Percentiles rank a stretch among this genome's conserved stretches.
Conservation (phyloP, 2,329 filamentous ascomycete genomes). For the Colletotrichum limetticola region DNA sequence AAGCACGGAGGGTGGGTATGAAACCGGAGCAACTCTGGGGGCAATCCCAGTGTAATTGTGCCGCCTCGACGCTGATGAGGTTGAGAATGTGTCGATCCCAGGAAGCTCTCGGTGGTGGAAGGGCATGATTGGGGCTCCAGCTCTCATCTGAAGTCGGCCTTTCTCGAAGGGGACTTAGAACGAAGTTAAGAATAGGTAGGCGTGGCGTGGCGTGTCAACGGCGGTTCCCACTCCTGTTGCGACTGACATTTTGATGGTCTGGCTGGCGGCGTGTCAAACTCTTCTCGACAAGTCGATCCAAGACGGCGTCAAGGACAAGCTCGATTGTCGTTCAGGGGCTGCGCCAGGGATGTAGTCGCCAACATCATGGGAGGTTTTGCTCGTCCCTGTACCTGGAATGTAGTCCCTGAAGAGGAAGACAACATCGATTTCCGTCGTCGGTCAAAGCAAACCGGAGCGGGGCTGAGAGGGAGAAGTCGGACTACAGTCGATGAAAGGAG, state of each 20-base stretch:
- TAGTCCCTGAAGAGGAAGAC: not conserved
- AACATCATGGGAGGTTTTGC: not conserved
- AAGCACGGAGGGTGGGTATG: slow-evolving; percentile 21
- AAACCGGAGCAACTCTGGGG: slow-evolving; percentile 20
- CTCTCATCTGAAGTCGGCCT: slow-evolving; percentile 23
- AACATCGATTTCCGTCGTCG: not conserved
- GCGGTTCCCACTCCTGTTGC: not conserved
- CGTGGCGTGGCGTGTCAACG: slow-evolving; percentile 8
- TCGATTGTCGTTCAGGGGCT: not conserved
- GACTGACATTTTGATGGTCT: slow-evolving; percentile 7
- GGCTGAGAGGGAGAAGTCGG: not conserved
- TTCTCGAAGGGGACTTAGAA: slow-evolving; percentile 9
- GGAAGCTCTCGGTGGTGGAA: not conserved
- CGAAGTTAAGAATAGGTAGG: slow-evolving; percentile 8
- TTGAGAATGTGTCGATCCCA: slow-evolving; percentile 11
- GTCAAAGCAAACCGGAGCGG: not conserved
- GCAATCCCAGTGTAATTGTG: slow-evolving; percentile 5
- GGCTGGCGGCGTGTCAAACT: slow-evolving; percentile 1
- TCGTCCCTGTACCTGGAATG: not conserved
- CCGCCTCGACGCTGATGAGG: not conserved
- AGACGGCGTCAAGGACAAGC: not conserved
- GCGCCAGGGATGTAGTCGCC: not conserved
- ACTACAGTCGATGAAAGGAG: not conserved
- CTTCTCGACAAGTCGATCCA: not conserved
- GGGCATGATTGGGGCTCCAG: slow-evolving; percentile 9